phyloP scores from a whole-genome alignment of 106 monocot species.

The Dendrobium officinale region DNA sequence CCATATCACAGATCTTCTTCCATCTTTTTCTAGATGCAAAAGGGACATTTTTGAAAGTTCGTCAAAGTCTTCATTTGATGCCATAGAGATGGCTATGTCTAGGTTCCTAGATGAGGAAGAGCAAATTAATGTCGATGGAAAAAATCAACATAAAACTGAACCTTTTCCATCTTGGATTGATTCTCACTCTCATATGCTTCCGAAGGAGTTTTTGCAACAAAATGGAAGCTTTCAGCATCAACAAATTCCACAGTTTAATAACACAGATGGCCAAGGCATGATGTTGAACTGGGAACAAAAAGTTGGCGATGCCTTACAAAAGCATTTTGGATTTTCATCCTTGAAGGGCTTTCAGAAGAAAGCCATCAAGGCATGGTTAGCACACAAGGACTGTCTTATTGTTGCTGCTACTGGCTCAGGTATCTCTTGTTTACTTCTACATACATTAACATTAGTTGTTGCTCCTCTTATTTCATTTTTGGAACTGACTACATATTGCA shows the following conservation, averaged over 20 bases:
- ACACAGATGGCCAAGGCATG: conserved; percentile 8
- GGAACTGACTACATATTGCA: background rate
- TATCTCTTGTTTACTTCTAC: conserved; percentile 12
- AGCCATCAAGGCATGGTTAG: conserved; percentile 70
- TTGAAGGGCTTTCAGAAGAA: conserved; percentile 89
- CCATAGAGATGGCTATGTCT: conserved; percentile 6
- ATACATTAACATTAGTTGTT: background rate
- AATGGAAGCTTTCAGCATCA: conserved; percentile 4
- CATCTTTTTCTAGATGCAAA: conserved; percentile 18
- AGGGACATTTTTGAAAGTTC: conserved; percentile 6
- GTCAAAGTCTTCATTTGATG: conserved; percentile 18
- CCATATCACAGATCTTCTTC: conserved; percentile 50
- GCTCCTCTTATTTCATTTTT: background rate
- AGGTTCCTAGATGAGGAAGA: conserved; percentile 4
- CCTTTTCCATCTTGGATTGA: conserved; percentile 10
- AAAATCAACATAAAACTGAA: conserved; percentile 1
- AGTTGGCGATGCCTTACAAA: conserved; percentile 32
- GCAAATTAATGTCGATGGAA: background rate
- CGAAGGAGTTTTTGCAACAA: conserved; percentile 6
- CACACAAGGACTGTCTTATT: conserved; percentile 69
- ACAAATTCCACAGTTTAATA: conserved; percentile 6
- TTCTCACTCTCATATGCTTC: background rate
- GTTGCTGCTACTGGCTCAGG: conserved; percentile 97
- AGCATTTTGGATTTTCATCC: conserved; percentile 77
- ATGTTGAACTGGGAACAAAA: conserved; percentile 35